Evolutionary conservation across 2,329 filamentous ascomycete species (phyloP), one percentile per base, ranked within the genome.

Genomic region (Aspergillus japonicus): DNA sequence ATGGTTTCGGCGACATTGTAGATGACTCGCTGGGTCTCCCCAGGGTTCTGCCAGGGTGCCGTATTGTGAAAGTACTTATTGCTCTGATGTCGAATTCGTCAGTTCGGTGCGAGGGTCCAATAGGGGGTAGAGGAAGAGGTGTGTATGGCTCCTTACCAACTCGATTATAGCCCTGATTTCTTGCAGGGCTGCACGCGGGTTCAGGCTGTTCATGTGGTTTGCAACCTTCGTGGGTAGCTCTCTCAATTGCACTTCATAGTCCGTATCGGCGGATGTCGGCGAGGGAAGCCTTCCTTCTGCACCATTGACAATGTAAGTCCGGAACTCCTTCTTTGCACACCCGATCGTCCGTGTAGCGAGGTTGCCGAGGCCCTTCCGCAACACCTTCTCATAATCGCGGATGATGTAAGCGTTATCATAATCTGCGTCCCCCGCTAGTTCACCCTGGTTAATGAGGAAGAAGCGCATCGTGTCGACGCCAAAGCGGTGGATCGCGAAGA

Each of bases 401-500:
- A 89, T 86, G 62, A 99, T 89, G 60, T 85, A 82, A 14, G 83
- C 77, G 72, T 98, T 99, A 62, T 89, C 88, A 71, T 98, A 99
- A 73, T 92, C 87, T 31, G 91, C 85, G 72, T 99, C 95, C 58
- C 90, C 81, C 14, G 79, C 79, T 35, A 96, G 85, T 23, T 88
- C 90, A 47, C 92, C 93, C 62, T 93, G 89, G 62, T 89, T 85
- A 64, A 92, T 85, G 64, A 99, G 85, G 75, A 94, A 99, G 77
- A 90, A 98, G 10, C 95, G 89, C 83, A 99, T 87, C 0, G 88
- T 84, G 73, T 99, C 96, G 4, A 92, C 81, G 2, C 92, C 92
- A 77, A 92, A 99, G 6, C 93, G 86, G 64, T 96, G 89, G 51
- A 98, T 84, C 12, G 95, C 95, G 66, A 92, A 92, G 71, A 96